Percentiles rank a stretch among this genome's conserved stretches.
phyloP scores from a whole-genome alignment of 2,329 filamentous ascomycete species.

The Rutstroemia sp. region DNA sequence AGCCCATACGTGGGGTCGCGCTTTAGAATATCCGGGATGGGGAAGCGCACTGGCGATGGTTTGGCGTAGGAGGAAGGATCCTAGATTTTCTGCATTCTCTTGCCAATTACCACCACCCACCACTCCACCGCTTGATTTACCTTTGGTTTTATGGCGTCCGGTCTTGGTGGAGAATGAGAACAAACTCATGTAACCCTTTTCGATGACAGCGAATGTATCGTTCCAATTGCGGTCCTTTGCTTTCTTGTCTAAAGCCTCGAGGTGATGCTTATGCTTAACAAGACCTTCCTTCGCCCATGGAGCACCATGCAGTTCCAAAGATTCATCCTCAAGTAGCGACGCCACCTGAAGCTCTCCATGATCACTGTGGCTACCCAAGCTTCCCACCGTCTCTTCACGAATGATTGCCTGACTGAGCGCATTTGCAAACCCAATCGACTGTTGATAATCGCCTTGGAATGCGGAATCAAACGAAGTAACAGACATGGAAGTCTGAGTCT shows the following conservation, averaged over 20 bases:
- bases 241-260: slow-evolving; percentile 84
- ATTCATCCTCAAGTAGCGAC: slow-evolving; percentile 83
- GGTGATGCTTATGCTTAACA: slow-evolving; percentile 90
- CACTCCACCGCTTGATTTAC: slow-evolving; percentile 47
- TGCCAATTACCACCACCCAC: slow-evolving; percentile 98
- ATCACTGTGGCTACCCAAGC: slow-evolving; percentile 32
- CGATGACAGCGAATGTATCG: slow-evolving; percentile 92
- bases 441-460: slow-evolving; percentile 77
- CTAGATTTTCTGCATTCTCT: slow-evolving; percentile 86
- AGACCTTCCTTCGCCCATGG: slow-evolving; percentile 98
- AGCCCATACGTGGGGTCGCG: slow-evolving; percentile 87
- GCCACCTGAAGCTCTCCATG: slow-evolving; percentile 36
- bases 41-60: slow-evolving; percentile 87
- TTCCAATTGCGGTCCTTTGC: slow-evolving; percentile 92
- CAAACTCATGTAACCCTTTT: slow-evolving; percentile 87
- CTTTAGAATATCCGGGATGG: slow-evolving; percentile 85
- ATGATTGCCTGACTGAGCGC: slow-evolving; percentile 95
- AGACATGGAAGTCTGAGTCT: slow-evolving; percentile 85
- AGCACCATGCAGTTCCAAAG: slow-evolving; percentile 82
- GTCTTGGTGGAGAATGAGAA: slow-evolving; percentile 90
- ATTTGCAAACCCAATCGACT: slow-evolving; percentile 95
- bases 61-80: slow-evolving; percentile 80
- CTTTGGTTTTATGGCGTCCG: slow-evolving; percentile 57
- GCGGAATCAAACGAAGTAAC: slow-evolving; percentile 82
- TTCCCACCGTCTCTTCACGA: slow-evolving; percentile 66